Conservation (phyloP, 2,329 filamentous ascomycete genomes). For the Monilinia laxa region DNA sequence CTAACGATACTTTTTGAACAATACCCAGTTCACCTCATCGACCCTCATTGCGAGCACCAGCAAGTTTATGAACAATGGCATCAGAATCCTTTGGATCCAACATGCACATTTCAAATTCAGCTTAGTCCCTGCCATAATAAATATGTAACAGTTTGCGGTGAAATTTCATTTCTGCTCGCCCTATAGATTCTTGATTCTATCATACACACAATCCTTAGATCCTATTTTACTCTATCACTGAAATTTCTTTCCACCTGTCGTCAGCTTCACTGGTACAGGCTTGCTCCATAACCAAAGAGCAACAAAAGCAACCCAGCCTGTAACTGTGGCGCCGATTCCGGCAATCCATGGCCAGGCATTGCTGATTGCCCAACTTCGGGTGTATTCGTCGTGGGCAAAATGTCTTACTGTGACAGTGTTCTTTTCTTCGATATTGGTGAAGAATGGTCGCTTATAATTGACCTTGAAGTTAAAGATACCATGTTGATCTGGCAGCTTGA, state of each 20-base stretch:
- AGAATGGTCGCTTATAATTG: slow-evolving; percentile 94
- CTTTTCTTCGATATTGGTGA: slow-evolving; percentile 90
- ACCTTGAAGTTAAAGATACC: slow-evolving; percentile 98
- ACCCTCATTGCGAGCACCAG: not conserved
- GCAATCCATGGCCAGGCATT: slow-evolving; percentile 94
- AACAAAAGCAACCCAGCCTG: slow-evolving; percentile 82
- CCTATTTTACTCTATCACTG: slow-evolving; percentile 37
- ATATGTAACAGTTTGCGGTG: not conserved
- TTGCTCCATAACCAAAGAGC: slow-evolving; percentile 82
- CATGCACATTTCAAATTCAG: not conserved
- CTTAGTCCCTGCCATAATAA: not conserved
- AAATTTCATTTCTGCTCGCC: slow-evolving; percentile 25
- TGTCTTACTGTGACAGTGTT: slow-evolving; percentile 90
- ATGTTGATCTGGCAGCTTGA: slow-evolving; percentile 91
- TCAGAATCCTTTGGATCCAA: no score
- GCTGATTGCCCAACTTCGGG: slow-evolving; percentile 83
- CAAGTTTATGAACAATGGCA: not conserved
- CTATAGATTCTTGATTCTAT: slow-evolving; percentile 36
- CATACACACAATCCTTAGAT: slow-evolving; percentile 31
- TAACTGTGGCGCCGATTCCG: slow-evolving; percentile 79
- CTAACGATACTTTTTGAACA: no score
- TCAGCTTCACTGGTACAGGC: slow-evolving; percentile 45
- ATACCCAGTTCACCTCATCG: no score
- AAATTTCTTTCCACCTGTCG: slow-evolving; percentile 44
- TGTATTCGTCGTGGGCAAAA: slow-evolving; percentile 96